A percentile compares a stretch with the other conserved stretches of the same genome.
phyloP scores from a whole-genome alignment of 1,284 basidiomycete genomes.

The Earliella scabrosa region DNA sequence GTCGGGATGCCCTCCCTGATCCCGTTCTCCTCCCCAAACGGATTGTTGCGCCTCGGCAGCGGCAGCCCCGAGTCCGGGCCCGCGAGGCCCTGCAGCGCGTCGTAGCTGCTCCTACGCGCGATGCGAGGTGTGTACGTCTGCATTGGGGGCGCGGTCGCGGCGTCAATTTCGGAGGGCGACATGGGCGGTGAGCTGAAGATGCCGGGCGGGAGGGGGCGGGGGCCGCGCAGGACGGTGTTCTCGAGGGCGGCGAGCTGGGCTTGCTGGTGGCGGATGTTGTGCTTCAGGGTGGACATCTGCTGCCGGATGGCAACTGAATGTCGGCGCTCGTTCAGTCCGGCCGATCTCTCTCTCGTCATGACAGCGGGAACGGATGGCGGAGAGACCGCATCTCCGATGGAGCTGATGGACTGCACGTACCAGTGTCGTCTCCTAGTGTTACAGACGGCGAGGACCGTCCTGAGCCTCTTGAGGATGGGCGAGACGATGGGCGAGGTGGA shows the following conservation, averaged over 20 bases:
- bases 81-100: slow-evolving; percentile 68
- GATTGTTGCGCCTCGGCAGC: slow-evolving; percentile 47
- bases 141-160: slow-evolving; percentile 31
- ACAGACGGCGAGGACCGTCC: slow-evolving; percentile 51
- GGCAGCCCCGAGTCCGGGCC: slow-evolving; percentile 77
- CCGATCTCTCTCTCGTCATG: neutral
- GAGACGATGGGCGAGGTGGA: slow-evolving; percentile 46
- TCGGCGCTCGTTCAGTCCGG: neutral
- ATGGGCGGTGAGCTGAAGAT: slow-evolving; percentile 45
- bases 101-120: slow-evolving; percentile 68
- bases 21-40: slow-evolving; percentile 49
- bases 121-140: slow-evolving; percentile 44
- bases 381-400: neutral
- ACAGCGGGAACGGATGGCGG: neutral
- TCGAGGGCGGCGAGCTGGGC: slow-evolving; percentile 72
- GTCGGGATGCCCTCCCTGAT: slow-evolving; percentile 75
- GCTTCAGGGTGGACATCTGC: slow-evolving; percentile 77
- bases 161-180: slow-evolving; percentile 35
- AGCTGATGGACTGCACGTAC: slow-evolving; percentile 40
- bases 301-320: slow-evolving; percentile 65
- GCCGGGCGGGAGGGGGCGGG: slow-evolving; percentile 56
- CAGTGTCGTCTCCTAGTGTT: slow-evolving; percentile 56
- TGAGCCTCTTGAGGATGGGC: slow-evolving; percentile 65
- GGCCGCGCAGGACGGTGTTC: slow-evolving; percentile 63
- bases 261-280: slow-evolving; percentile 77